Evolutionary conservation across 352 stramenopile genomes (phyloP).

Genomic region (Globisporangium cystogenes): DNA sequence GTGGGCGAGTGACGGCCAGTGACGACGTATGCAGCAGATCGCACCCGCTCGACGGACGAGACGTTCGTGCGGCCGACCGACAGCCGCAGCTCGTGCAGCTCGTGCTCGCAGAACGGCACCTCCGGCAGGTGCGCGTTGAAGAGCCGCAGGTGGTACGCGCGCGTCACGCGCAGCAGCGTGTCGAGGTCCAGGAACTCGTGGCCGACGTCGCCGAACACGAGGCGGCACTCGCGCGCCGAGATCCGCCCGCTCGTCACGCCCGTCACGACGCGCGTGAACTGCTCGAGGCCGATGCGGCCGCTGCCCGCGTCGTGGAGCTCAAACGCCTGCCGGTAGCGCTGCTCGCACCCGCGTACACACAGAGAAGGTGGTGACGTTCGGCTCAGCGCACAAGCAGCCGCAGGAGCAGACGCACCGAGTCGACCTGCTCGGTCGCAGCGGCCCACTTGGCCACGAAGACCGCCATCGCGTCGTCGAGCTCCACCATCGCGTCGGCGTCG

Average conservation of each 20-base stretch:
- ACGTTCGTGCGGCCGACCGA: slow-evolving; percentile 54
- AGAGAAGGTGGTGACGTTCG: background rate
- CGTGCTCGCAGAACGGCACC: slow-evolving; percentile 37
- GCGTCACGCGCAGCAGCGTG: slow-evolving; percentile 46
- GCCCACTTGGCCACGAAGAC: slow-evolving; percentile 57
- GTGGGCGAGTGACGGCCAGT: background rate
- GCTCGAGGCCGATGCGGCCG: slow-evolving; percentile 52
- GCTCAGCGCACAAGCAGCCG: background rate
- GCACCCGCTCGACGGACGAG: slow-evolving; percentile 32
- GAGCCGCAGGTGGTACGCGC: slow-evolving; percentile 46
- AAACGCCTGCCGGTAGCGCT: slow-evolving; percentile 55
- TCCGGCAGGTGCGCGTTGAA: slow-evolving; percentile 49
- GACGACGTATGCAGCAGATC: background rate
- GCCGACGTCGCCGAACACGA: slow-evolving; percentile 63
- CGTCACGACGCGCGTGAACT: slow-evolving; percentile 73
- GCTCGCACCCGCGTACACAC: background rate
- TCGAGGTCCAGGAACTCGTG: slow-evolving; percentile 55
- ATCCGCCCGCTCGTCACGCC: slow-evolving; percentile 44
- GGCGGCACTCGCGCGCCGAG: slow-evolving; percentile 39
- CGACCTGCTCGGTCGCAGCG: slow-evolving; percentile 31
- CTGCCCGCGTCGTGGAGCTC: slow-evolving; percentile 29
- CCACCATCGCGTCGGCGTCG: slow-evolving; percentile 21
- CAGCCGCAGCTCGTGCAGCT: slow-evolving; percentile 39
- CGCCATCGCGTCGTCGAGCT: slow-evolving; percentile 64
- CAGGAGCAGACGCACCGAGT: slow-evolving; percentile 29